Evolutionary conservation across 768 basidiomycete genomes (phyloP), one percentile per base, ranked within the genome.

Genomic region (Termitomyces sp.): DNA sequence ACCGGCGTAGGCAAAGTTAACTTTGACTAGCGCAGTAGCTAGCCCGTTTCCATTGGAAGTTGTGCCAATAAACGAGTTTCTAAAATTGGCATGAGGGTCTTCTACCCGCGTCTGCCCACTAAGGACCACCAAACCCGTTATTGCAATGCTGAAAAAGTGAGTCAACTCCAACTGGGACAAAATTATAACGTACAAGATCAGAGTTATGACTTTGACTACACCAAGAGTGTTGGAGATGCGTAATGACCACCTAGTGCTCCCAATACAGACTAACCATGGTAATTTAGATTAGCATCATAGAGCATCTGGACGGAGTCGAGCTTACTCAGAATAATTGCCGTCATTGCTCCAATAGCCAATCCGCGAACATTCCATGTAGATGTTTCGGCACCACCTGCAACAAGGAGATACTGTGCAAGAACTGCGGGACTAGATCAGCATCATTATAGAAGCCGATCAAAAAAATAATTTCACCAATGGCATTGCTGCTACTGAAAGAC

Each of bases 81-180:
- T 73, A 67, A 88, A 87, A 66, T 85, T 84, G 40, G 71, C 74
- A 48, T 78, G 74, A 0, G 86, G 83, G 66, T 87, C 78, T 44
- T 74, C 41, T n/a, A 88, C 76, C 8, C 72, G 74, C 2, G 83
- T 85, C 54, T 76, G 72, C 0, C 84, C 86, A 4, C 79, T 77
- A 11, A 88, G 75, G 9, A 87, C 86, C 24, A 81, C 81, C 72
- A 83, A 80, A 62, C 80, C 80, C 4, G 82, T 78, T 43, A 85
- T 67, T 1, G 83, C 78, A 45, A 87, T 70, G 44, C 73, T 74
- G 56, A 43, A 28, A 38, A 38, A 18, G 38, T 38, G 7, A 38
- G 35, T 36, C 3, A 16, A 36, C 13, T 14, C 35, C 13, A 28
- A 10, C 4, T 48, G 47, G 16, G 8, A 26, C 30, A 3, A 33